These are phyloP conservation scores for Powellomyces hirtus DNA, from an alignment of 192 early-diverging fungal genomes.

Conservation along the genomic window DNA sequence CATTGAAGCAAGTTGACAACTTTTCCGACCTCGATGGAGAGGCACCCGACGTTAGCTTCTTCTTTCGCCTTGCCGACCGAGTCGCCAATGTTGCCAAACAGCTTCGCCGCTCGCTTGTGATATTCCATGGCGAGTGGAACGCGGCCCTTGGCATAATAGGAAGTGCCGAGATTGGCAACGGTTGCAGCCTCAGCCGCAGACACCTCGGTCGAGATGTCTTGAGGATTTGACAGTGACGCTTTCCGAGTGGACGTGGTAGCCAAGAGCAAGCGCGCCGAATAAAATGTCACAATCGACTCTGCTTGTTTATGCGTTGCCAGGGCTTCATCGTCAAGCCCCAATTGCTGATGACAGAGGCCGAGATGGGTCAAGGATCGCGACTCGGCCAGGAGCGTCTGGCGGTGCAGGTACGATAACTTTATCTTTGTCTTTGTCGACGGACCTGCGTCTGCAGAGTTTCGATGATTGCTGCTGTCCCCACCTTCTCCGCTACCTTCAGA, in stretches of 20 bases:
- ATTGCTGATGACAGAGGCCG: conserved; percentile 41
- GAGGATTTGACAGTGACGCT: conserved; percentile 21
- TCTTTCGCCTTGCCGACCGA: conserved; percentile 11
- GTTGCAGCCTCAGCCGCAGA: conserved; percentile 31
- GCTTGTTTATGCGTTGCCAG: conserved; percentile 31
- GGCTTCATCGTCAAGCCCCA: conserved; percentile 44
- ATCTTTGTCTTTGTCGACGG: conserved; percentile 31
- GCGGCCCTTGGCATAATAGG: conserved; percentile 38
- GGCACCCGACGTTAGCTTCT: conserved; percentile 23
- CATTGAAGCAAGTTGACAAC: conserved; percentile 39
- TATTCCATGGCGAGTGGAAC: conserved; percentile 32
- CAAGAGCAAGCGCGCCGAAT: conserved; percentile 2
- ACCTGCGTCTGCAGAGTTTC: neutral
- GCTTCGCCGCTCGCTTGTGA: conserved; percentile 23
- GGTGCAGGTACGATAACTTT: conserved; percentile 52
- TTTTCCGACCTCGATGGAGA: conserved; percentile 35
- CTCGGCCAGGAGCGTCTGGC: conserved; percentile 47
- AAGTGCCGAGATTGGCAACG: conserved; percentile 35
- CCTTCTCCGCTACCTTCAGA: neutral
- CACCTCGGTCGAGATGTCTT: conserved; percentile 22
- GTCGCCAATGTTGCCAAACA: conserved; percentile 31
- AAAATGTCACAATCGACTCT: conserved; percentile 26
- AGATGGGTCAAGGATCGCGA: conserved; percentile 49
- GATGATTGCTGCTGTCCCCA: neutral
- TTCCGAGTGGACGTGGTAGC: conserved; percentile 11